Conservation (phyloP, 805 yeast genomes). For the Alloascoidea hylecoeti region DNA sequence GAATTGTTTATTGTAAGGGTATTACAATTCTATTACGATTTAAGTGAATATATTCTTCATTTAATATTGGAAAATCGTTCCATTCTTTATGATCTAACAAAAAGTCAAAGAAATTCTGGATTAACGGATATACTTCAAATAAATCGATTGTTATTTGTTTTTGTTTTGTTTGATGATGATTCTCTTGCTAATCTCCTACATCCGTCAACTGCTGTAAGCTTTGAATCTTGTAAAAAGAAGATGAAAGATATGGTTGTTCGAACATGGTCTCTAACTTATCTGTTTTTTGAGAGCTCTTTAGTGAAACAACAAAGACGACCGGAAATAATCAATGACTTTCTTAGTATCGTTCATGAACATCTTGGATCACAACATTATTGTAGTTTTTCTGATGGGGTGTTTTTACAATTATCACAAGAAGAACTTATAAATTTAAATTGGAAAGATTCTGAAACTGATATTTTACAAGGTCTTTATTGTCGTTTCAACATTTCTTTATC, state of each 20-base stretch:
- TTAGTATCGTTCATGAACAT: slow-evolving; percentile 56
- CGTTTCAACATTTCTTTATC: slow-evolving; percentile 55
- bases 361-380: slow-evolving; percentile 62
- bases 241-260: background rate
- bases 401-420: slow-evolving; percentile 45
- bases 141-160: slow-evolving; percentile 19
- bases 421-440: slow-evolving; percentile 29
- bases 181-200: slow-evolving; percentile 7
- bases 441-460: slow-evolving; percentile 42
- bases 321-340: slow-evolving; percentile 23
- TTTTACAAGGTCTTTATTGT: slow-evolving; percentile 70
- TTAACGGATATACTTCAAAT: slow-evolving; percentile 12
- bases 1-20: slow-evolving; percentile 29
- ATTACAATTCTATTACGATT: slow-evolving; percentile 39
- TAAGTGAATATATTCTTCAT: slow-evolving; percentile 18
- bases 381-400: slow-evolving; percentile 43
- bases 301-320: background rate
- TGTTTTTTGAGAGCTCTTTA: slow-evolving; percentile 1
- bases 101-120: slow-evolving; percentile 3
- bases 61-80: background rate
- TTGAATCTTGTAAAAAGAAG: background rate
- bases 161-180: slow-evolving; percentile 19
- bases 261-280: slow-evolving; percentile 2
- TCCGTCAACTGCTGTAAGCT: background rate
- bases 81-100: slow-evolving; percentile 3